These are phyloP conservation scores for Microbotryomycetes sp. DNA, from an alignment of 1,284 basidiomycete genomes.

Conservation along the genomic window DNA sequence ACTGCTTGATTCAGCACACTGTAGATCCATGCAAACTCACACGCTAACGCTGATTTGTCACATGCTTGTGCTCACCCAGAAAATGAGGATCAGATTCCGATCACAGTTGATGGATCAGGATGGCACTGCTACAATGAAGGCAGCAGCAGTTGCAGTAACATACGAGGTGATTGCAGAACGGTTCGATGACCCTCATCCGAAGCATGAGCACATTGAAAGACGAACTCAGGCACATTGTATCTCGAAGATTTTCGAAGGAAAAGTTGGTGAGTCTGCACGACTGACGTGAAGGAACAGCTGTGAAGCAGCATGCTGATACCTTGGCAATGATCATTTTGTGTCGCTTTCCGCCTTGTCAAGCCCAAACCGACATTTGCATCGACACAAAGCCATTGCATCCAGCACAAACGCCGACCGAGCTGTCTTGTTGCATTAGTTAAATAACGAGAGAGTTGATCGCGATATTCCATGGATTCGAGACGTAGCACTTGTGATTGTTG, in stretches of 20 bases:
- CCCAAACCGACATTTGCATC: neutral
- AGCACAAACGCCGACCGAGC: neutral
- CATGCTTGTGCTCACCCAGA: neutral
- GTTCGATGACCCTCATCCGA: neutral
- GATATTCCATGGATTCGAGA: neutral
- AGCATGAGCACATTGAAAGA: neutral
- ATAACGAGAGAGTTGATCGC: neutral
- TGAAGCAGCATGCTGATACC: neutral
- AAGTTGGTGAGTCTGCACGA: neutral
- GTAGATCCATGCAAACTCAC: neutral
- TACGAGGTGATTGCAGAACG: neutral
- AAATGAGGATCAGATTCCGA: constrained; percentile 15
- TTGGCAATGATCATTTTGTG: too few relatives aligned
- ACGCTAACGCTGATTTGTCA: neutral
- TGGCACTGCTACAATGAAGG: constrained; percentile 9
- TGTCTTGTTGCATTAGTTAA: neutral
- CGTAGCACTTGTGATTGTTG: too few relatives aligned
- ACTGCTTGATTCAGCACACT: neutral
- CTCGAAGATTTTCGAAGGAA: neutral
- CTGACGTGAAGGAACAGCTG: too few relatives aligned
- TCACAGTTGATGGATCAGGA: constrained; percentile 23
- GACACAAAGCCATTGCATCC: neutral
- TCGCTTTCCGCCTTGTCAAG: too few relatives aligned
- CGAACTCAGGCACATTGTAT: neutral
- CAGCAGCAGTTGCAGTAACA: neutral